Conservation (phyloP, 2,329 filamentous ascomycete species). For the Trichoderma sp. region DNA sequence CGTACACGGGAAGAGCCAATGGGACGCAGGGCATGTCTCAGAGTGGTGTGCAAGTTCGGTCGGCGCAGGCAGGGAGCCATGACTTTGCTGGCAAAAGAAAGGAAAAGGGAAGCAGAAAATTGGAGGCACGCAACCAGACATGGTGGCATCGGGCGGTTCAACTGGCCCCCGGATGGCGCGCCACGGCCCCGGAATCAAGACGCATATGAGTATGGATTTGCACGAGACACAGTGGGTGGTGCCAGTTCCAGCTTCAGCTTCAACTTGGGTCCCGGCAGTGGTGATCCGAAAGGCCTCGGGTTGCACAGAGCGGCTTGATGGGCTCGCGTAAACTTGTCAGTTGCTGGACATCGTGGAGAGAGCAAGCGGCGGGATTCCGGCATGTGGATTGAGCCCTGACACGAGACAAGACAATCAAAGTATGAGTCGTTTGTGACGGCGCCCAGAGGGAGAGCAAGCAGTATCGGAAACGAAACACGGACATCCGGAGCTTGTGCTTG, state of each 20-base stretch:
- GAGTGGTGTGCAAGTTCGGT: background rate
- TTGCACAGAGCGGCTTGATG: background rate
- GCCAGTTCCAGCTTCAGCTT: background rate
- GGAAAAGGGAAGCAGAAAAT: background rate
- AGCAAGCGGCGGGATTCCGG: background rate
- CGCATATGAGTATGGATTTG: background rate
- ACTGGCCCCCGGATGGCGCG: background rate
- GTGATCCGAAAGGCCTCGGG: background rate
- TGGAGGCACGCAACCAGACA: background rate
- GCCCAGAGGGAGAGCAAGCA: background rate
- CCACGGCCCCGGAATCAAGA: background rate
- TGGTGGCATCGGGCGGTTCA: background rate
- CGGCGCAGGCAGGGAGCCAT: background rate
- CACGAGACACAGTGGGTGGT: background rate
- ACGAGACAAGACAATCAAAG: background rate
- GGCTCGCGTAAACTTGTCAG: slow-evolving; percentile 5
- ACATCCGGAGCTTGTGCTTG: background rate
- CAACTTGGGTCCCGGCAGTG: background rate
- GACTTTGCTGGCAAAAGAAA: background rate
- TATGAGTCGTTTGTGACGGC: background rate
- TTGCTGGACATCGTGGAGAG: background rate
- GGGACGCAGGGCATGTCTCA: background rate
- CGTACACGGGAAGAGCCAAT: background rate
- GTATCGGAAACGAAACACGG: background rate
- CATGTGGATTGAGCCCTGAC: background rate